These are phyloP conservation scores for Phytophthora hibernalis DNA, from an alignment of 352 stramenopile genomes.

Conservation along the genomic window DNA sequence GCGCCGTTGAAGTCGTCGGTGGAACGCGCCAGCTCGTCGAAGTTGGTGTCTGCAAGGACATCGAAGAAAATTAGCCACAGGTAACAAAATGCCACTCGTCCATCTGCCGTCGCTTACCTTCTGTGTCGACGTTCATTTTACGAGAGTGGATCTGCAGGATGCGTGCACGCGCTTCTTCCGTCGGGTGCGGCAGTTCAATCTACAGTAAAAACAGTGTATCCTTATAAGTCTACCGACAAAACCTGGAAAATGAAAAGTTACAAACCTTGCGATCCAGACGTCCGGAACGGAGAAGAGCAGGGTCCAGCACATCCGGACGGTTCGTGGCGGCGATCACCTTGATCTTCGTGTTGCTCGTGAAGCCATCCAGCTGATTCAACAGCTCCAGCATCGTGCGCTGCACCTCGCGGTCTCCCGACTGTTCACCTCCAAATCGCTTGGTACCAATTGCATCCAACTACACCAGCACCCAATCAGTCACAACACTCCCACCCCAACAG, in stretches of 20 bases:
- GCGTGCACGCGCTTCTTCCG: constrained; percentile 95
- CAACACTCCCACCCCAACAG: background rate
- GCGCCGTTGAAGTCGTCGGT: constrained; percentile 99
- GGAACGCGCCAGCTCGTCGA: constrained; percentile 96
- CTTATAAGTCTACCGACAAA: background rate
- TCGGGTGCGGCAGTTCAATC: constrained; percentile 98
- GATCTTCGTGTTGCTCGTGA: constrained; percentile 98
- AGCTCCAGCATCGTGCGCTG: constrained; percentile 99
- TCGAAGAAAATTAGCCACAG: constrained; percentile 6
- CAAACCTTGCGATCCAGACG: constrained; percentile 94
- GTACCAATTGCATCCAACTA: constrained; percentile 98
- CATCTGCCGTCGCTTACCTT: constrained; percentile 48
- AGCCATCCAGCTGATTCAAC: constrained; percentile 98
- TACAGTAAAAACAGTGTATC: constrained; percentile 39
- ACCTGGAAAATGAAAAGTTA: background rate
- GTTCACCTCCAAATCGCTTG: constrained; percentile 98
- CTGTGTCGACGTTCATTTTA: constrained; percentile 97
- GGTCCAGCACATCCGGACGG: constrained; percentile 96
- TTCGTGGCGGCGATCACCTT: constrained; percentile 99
- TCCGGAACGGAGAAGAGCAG: constrained; percentile 94
- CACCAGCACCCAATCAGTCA: constrained; percentile 4
- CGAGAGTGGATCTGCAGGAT: constrained; percentile 98
- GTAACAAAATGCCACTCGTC: background rate
- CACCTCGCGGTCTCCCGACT: constrained; percentile 96
- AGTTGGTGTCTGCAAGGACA: constrained; percentile 92